These are phyloP conservation scores for Triticum timopheevii DNA, from an alignment of 176 grass and related monocot genomes.

Conservation along the genomic window DNA sequence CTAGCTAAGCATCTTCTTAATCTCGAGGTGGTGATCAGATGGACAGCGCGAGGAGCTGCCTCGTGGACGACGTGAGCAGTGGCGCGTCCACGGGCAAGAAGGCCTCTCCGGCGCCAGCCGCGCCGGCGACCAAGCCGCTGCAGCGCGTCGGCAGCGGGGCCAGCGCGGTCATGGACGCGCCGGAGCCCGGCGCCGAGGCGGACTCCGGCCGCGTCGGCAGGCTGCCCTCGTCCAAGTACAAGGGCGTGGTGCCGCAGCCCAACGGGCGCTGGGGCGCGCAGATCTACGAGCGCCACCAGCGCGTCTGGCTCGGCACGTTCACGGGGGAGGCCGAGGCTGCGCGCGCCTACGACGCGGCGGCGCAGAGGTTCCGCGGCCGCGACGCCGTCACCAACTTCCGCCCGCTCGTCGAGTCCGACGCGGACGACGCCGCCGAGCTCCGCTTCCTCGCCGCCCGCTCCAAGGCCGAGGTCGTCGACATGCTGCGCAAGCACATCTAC, in stretches of 20 bases:
- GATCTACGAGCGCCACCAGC: slow-evolving; percentile 98
- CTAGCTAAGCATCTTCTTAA: too few relatives aligned
- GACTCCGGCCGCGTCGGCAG: slow-evolving; percentile 34
- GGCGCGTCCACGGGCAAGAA: too few relatives aligned
- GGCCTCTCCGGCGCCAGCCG: too few relatives aligned
- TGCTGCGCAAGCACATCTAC: too few relatives aligned
- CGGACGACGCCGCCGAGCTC: too few relatives aligned
- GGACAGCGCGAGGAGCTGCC: too few relatives aligned
- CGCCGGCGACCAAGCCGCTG: too few relatives aligned
- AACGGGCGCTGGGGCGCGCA: slow-evolving; percentile 97
- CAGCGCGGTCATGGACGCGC: slow-evolving; percentile 42
- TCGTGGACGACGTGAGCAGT: too few relatives aligned
- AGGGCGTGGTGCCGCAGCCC: slow-evolving; percentile 95
- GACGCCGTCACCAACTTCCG: slow-evolving; percentile 84
- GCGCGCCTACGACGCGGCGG: slow-evolving; percentile 73
- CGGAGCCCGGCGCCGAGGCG: slow-evolving; percentile 43
- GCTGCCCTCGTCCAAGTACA: slow-evolving; percentile 85
- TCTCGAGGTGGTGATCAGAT: too few relatives aligned
- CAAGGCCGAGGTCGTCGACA: too few relatives aligned
- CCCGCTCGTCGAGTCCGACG: not conserved
- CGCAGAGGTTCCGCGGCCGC: slow-evolving; percentile 85
- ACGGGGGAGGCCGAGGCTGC: slow-evolving; percentile 66
- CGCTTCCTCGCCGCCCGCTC: too few relatives aligned
- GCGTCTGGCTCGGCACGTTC: slow-evolving; percentile 97
- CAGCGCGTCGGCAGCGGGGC: too few relatives aligned